Conservation (phyloP, 306 rosid genomes). For the Sophora flavescens region DNA sequence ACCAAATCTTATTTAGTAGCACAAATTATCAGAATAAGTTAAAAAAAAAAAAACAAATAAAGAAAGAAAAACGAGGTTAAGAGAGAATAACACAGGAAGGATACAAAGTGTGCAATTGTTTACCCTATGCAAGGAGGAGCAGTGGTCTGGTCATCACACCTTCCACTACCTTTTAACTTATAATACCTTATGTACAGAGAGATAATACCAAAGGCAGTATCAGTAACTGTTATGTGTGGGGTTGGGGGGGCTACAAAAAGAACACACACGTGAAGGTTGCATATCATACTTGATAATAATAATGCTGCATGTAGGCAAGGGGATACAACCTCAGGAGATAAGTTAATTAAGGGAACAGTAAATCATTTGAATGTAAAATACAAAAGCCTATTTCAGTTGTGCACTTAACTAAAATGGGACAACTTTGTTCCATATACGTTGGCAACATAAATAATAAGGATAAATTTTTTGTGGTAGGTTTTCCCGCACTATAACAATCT, state of each 20-base stretch:
- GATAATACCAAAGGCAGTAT: slow-evolving; percentile 34
- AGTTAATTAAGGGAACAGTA: slow-evolving; percentile 24
- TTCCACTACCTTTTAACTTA: slow-evolving; percentile 75
- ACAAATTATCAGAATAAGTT: slow-evolving; percentile 3
- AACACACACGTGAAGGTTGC: background rate
- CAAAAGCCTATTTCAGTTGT: slow-evolving; percentile 10
- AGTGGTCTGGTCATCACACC: slow-evolving; percentile 74
- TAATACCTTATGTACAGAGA: slow-evolving; percentile 73
- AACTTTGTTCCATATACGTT: background rate
- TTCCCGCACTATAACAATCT: background rate
- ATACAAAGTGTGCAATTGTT: slow-evolving; percentile 25
- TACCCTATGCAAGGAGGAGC: too few relatives aligned
- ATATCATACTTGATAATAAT: background rate
- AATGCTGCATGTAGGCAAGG: background rate
- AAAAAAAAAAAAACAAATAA: too few relatives aligned
- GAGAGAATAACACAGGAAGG: slow-evolving; percentile 36
- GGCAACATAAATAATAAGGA: background rate
- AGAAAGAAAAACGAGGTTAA: background rate
- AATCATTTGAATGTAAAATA: slow-evolving; percentile 21
- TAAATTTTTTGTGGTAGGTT: background rate
- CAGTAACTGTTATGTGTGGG: slow-evolving; percentile 17
- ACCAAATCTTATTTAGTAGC: slow-evolving; percentile 29
- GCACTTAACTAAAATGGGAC: slow-evolving; percentile 12
- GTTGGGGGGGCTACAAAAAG: background rate
- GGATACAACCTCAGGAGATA: slow-evolving; percentile 4